These are phyloP conservation scores for Silene vulgaris DNA, from an alignment of 179 eudicot genomes.

Conservation along the genomic window DNA sequence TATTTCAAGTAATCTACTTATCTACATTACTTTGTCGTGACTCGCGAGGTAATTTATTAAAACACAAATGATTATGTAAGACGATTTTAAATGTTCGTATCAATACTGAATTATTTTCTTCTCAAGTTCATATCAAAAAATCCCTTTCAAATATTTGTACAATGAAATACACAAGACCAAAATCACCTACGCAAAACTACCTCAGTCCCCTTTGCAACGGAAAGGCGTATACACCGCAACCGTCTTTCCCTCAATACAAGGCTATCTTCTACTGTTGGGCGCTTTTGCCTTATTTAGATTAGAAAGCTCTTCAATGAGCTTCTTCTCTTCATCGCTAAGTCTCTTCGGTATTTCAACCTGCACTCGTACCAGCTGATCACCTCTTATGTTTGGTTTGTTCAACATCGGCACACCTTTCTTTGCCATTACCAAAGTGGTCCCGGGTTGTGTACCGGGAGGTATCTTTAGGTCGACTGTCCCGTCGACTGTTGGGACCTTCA, in stretches of 20 bases:
- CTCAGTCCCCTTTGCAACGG: constrained; percentile 1
- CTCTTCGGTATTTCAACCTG: constrained; percentile 86
- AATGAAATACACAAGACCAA: constrained; percentile 21
- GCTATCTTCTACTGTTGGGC: constrained; percentile 48
- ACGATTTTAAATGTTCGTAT: not conserved
- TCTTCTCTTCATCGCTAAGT: constrained; percentile 68
- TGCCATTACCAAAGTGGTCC: constrained; percentile 81
- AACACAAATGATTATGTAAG: not conserved
- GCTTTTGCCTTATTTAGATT: constrained; percentile 60
- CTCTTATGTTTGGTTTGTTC: constrained; percentile 69
- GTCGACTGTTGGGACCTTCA: constrained; percentile 83
- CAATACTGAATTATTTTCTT: not conserved
- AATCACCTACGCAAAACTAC: constrained; percentile 22
- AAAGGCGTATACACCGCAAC: not conserved
- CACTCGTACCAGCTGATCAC: constrained; percentile 79
- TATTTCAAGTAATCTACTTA: not conserved
- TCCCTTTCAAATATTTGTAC: not conserved
- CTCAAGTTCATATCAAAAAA: not conserved
- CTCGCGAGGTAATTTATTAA: no score
- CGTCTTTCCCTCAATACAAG: not conserved
- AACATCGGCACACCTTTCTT: constrained; percentile 79
- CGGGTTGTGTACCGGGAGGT: constrained; percentile 83
- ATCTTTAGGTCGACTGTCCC: constrained; percentile 83
- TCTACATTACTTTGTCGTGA: not conserved
- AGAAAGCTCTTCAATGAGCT: constrained; percentile 79